Base-by-base conservation (phyloP, 495 filamentous ascomycete species). In the Amniculicola lignicola region DNA sequence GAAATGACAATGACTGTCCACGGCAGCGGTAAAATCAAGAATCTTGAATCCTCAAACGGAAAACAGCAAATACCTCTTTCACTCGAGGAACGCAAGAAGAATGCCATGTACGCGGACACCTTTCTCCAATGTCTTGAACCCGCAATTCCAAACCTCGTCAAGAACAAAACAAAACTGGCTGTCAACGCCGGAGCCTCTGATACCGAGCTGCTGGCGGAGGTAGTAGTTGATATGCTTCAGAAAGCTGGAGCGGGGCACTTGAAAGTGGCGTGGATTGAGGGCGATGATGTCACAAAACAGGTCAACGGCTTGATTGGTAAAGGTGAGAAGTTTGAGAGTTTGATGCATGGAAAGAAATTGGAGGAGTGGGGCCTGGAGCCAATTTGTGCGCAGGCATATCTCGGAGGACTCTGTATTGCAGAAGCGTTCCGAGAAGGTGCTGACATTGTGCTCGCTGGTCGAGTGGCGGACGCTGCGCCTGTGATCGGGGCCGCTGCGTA, bases 401-500 rank as follows among this genome's bases (percentile, higher is more conserved):
- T 69, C 16, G 66, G 66, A 7, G 61, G 61, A 2, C 35, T 66
- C 1, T 67, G 61, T 10, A 69, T 69, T 18, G 65, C 59, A 9
- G 46, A 60, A 42, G 65, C 64, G 18, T 57, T 69, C 31, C 55
- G 31, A 29, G 35, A 60, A 27, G 67, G 67, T 7, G 67, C 67
- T 3, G 65, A 67, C 38, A 69, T 69, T 54, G 64, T 69, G 11
- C 57, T 69, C 31, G 53, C 49, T 31, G 67, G 67, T 2, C 48
- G 67, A 23, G 67, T 69, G 1, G 47, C 67, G 5, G 67, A 69
- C 36, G 67, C 67, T 18, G 49, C 64, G 16, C 67, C 66, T 4
- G 60, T 61, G 21, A 65, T 69, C 37, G 67, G 64, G n/a, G 64
- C 65, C 31, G 41, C 65, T 46, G 57, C 60, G 60, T 59, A 58